Evolutionary conservation across 2,329 filamentous ascomycete species (phyloP), one percentile per base, ranked within the genome.

Genomic region (Pestalotiopsis sp.): DNA sequence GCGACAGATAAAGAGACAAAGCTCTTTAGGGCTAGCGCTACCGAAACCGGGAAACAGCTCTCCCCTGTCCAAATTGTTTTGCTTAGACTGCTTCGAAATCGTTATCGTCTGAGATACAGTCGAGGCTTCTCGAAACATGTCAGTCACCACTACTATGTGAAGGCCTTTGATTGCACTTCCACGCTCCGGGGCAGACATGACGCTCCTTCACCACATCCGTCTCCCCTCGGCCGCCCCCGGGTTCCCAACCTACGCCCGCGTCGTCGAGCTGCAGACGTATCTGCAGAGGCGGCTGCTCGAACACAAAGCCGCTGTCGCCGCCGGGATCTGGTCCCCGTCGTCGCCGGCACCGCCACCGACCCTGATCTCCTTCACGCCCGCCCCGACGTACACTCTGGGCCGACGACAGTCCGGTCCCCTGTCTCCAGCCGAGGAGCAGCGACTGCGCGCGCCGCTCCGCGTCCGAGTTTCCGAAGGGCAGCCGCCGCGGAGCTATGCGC

Each of bases 321-420:
- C 36, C 27, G 14, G 6, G 6, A 64, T 64, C 45, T 72, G 41
- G 70, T 69, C 65, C 74, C 75, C 64, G 69, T 68, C 67, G 73
- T n/a, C 72, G 79, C 3, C 5, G 14, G 1, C 86, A 9, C 92
- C 92, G 1, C 82, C 84, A 14, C 93, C 94, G 31, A 90, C 88
- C 39, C 85, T 98, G 72, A 85, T 98, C 71, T 94, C 93, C 71
- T 96, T 97, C 80, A 91, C 93, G 66, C 92, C 94, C 62, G 82
- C 86, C 41, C 94, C 95, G 1, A 93, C 94, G 61, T 98, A 96
- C 81, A 98, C 95, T 14, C 92, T 95, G 72, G 96, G 96, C 67
- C 92, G 95, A 5, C 92, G 96, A 39, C 94, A 98, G 76, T 79
- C 77, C 74, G 68, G 76, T 79, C 71, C 81, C 2, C 80, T 93